A percentile compares a stretch with the other conserved stretches of the same genome.
Evolutionary conservation across 768 basidiomycete species (phyloP).

Genomic region (Tulasnella sp.): DNA sequence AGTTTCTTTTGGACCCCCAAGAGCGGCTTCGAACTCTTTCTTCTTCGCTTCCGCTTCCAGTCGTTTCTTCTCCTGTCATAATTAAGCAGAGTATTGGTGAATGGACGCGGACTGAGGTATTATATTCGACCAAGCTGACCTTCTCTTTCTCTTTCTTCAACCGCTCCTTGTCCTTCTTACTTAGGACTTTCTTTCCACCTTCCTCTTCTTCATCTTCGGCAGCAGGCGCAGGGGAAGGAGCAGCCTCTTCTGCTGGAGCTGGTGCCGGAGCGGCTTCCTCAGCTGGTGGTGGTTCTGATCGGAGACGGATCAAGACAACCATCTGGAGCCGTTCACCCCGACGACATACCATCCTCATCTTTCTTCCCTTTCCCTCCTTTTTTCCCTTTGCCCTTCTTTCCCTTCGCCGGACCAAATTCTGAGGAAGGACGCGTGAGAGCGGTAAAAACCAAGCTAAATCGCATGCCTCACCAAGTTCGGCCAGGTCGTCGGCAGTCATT

Average conservation of each 20-base stretch:
- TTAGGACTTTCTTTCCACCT: constrained; percentile 53
- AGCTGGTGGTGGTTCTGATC: constrained; percentile 2
- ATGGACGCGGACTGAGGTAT: neutral
- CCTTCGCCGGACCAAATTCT: constrained; percentile 54
- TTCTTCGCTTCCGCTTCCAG: constrained; percentile 84
- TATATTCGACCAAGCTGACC: constrained; percentile 31
- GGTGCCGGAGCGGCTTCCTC: constrained; percentile 3
- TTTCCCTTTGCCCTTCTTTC: constrained; percentile 13
- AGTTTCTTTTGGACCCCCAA: constrained; percentile 2
- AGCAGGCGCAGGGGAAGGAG: constrained; percentile 25
- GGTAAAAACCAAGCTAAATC: neutral
- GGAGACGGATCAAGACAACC: neutral
- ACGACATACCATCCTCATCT: constrained; percentile 26
- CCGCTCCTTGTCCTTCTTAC: constrained; percentile 95
- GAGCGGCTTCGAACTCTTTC: constrained; percentile 18
- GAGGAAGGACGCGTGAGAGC: constrained; percentile 23
- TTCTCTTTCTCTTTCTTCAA: constrained; percentile 97
- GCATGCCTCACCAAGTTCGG: constrained; percentile 28
- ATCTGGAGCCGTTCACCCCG: neutral
- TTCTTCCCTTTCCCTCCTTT: constrained; percentile 38
- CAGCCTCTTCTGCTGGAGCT: constrained; percentile 14
- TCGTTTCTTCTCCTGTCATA: constrained; percentile 78
- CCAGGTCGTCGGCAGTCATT: constrained; percentile 58
- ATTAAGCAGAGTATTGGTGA: neutral
- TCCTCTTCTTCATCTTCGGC: constrained; percentile 42